These are phyloP conservation scores for Waltergamsia citrina DNA, from an alignment of 2,329 filamentous ascomycete species.

Conservation along the genomic window DNA sequence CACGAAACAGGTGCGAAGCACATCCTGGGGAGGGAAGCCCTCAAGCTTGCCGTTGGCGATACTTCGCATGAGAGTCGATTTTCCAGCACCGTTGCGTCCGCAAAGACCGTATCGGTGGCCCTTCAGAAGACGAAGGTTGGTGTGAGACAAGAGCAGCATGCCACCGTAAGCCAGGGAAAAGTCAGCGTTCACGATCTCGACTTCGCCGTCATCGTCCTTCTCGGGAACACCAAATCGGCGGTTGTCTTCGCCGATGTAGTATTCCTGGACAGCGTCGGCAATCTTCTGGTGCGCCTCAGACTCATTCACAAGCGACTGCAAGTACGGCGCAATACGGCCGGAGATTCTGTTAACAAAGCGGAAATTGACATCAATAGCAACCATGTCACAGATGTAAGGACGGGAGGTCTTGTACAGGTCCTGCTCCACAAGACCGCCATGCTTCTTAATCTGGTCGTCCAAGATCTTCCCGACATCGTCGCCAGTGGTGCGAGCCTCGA, in stretches of 20 bases:
- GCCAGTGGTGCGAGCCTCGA: slow-evolving; percentile 56
- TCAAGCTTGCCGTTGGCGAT: slow-evolving; percentile 95
- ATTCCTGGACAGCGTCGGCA: slow-evolving; percentile 63
- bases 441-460: slow-evolving; percentile 65
- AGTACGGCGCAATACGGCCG: slow-evolving; percentile 61
- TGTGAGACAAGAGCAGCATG: slow-evolving; percentile 93
- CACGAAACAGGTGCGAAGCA: slow-evolving; percentile 92
- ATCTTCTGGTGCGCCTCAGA: slow-evolving; percentile 52
- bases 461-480: slow-evolving; percentile 69
- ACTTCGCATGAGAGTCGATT: slow-evolving; percentile 97
- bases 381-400: slow-evolving; percentile 72
- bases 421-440: slow-evolving; percentile 48
- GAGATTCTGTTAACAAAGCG: slow-evolving; percentile 68
- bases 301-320: slow-evolving; percentile 59
- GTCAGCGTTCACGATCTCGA: slow-evolving; percentile 94
- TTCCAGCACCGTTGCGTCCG: slow-evolving; percentile 92
- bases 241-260: slow-evolving; percentile 76
- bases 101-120: slow-evolving; percentile 96
- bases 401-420: slow-evolving; percentile 61
- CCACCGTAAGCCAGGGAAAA: slow-evolving; percentile 97
- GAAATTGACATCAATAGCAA: slow-evolving; percentile 79
- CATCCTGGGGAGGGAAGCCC: slow-evolving; percentile 87
- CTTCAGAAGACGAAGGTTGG: slow-evolving; percentile 88
- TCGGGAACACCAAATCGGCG: slow-evolving; percentile 78
- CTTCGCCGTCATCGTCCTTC: slow-evolving; percentile 84